Conservation (phyloP, 805 yeast species). For the Cyberlindnera sargentensis region DNA sequence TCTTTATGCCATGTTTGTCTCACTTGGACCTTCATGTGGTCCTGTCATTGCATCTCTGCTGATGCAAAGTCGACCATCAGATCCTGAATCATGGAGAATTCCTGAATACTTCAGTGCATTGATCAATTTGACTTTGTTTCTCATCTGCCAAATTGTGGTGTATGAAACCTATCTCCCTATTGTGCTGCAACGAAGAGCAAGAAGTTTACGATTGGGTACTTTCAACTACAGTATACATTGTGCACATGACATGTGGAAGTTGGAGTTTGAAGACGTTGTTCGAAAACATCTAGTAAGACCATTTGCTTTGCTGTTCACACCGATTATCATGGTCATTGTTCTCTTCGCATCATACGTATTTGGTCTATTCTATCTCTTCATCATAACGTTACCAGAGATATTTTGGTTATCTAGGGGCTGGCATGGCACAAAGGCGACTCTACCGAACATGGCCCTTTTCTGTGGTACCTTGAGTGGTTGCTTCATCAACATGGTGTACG, state of each 20-base stretch:
- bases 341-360: constrained; percentile 42
- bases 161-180: constrained; percentile 12
- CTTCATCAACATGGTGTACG: constrained; percentile 26
- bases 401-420: constrained; percentile 25
- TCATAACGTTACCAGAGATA: constrained; percentile 38
- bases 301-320: constrained; percentile 15
- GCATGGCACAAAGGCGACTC: constrained; percentile 26
- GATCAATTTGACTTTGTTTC: constrained; percentile 26
- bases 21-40: constrained; percentile 35
- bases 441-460: constrained; percentile 32
- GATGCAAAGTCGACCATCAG: constrained; percentile 29
- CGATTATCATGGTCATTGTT: constrained; percentile 35
- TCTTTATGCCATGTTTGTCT: constrained; percentile 42
- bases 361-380: constrained; percentile 38
- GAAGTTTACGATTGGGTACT: constrained; percentile 7
- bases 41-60: constrained; percentile 44
- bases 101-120: constrained; percentile 46
- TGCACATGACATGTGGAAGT: constrained; percentile 14
- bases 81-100: constrained; percentile 50
- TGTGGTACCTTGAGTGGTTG: constrained; percentile 32
- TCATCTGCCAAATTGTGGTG: constrained; percentile 30
- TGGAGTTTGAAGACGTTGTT: constrained; percentile 9
- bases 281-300: constrained; percentile 13
- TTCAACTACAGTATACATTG: constrained; percentile 12
- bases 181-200: constrained; percentile 9